These are phyloP conservation scores for Neurospora tetrasperma DNA, from an alignment of 495 filamentous ascomycete genomes.

Conservation along the genomic window DNA sequence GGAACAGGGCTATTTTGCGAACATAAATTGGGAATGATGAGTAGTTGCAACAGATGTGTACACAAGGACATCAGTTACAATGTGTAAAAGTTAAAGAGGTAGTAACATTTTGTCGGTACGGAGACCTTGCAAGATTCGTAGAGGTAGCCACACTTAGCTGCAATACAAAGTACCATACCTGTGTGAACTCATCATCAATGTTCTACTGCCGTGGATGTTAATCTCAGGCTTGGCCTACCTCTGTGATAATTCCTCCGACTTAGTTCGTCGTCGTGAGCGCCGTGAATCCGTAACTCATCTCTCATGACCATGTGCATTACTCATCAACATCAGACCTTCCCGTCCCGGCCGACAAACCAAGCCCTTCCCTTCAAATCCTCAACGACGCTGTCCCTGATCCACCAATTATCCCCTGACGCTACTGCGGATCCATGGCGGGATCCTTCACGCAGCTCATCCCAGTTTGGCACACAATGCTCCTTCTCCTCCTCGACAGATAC, in stretches of 20 bases:
- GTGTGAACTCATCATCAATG: not conserved
- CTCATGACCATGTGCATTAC: not conserved
- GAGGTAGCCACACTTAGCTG: not conserved
- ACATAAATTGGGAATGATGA: not conserved
- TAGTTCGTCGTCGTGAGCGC: not conserved
- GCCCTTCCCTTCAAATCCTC: constrained; percentile 46
- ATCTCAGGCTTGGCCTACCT: not conserved
- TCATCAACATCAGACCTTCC: not conserved
- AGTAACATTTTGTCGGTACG: not conserved
- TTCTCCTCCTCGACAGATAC: constrained; percentile 13
- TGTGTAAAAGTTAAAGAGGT: not conserved
- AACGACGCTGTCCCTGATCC: constrained; percentile 42
- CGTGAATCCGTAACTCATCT: not conserved
- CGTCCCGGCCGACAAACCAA: constrained; percentile 37
- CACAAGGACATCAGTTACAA: no score
- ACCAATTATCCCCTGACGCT: constrained; percentile 27
- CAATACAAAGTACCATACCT: not conserved
- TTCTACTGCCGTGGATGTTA: not conserved
- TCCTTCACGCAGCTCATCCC: not conserved
- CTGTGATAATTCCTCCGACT: not conserved
- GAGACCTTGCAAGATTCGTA: not conserved
- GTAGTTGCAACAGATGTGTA: not conserved
- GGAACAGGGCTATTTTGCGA: not conserved
- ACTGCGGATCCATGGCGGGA: not conserved
- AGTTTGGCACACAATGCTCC: constrained; percentile 1